Evolutionary conservation across 495 filamentous ascomycete genomes (phyloP).

Genomic region (Penicillium angulare): DNA sequence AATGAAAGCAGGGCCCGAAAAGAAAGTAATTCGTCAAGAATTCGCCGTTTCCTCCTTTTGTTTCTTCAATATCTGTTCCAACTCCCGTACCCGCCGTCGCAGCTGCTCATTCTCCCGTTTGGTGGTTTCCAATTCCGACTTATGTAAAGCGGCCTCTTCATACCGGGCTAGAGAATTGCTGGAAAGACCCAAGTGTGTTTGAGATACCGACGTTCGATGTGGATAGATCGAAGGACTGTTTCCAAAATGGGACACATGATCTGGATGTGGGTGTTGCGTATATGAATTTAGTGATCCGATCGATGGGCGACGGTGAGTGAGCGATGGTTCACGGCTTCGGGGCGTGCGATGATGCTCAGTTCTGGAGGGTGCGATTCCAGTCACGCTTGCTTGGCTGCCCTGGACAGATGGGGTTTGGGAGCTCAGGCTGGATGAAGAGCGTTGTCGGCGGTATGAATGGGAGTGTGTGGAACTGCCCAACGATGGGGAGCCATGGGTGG

Average conservation of each 20-base stretch:
- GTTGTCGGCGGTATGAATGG: slow-evolving; percentile 59
- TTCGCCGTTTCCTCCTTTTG: slow-evolving; percentile 12
- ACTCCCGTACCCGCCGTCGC: slow-evolving; percentile 67
- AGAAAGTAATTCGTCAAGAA: not conserved
- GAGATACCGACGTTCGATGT: slow-evolving; percentile 32
- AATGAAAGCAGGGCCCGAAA: not conserved
- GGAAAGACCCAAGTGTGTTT: slow-evolving; percentile 26
- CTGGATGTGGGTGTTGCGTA: slow-evolving; percentile 29
- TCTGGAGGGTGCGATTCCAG: slow-evolving; percentile 49
- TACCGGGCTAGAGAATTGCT: slow-evolving; percentile 43
- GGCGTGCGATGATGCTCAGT: slow-evolving; percentile 15
- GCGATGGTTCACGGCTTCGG: slow-evolving; percentile 43
- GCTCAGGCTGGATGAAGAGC: slow-evolving; percentile 63
- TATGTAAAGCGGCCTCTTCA: slow-evolving; percentile 68
- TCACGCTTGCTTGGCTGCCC: slow-evolving; percentile 41
- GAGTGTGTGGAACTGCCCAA: slow-evolving; percentile 51
- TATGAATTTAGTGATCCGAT: slow-evolving; percentile 36
- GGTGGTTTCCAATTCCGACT: slow-evolving; percentile 67
- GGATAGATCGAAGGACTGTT: slow-evolving; percentile 27
- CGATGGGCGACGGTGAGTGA: slow-evolving; percentile 44
- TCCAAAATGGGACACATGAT: slow-evolving; percentile 26
- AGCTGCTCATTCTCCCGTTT: slow-evolving; percentile 81
- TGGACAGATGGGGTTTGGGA: slow-evolving; percentile 48
- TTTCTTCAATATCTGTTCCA: slow-evolving; percentile 54
- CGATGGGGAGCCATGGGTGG: slow-evolving; percentile 46